phyloP scores from a whole-genome alignment of 768 basidiomycete genomes.

The Leccinellum luteum region DNA sequence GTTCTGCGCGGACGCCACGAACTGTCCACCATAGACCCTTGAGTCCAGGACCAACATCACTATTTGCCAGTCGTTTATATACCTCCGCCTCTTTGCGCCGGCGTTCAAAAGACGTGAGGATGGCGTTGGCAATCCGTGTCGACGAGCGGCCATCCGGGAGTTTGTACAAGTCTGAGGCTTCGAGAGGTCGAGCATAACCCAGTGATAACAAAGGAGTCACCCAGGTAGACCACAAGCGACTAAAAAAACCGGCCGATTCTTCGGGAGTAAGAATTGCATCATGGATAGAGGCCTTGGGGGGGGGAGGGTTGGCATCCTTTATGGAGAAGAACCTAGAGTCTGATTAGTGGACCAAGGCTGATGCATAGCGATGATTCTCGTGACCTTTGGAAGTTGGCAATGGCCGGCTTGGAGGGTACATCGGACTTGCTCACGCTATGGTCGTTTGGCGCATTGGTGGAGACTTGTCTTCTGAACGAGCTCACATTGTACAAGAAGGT shows the following conservation, averaged over 20 bases:
- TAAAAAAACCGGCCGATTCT: constrained; percentile 56
- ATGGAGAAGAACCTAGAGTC: constrained; percentile 10
- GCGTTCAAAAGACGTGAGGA: constrained; percentile 61
- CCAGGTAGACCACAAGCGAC: constrained; percentile 70
- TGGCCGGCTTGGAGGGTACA: not conserved
- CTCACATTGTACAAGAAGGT: constrained; percentile 3
- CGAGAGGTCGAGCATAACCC: constrained; percentile 79
- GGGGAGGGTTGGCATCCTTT: constrained; percentile 29
- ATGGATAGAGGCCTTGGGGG: constrained; percentile 52
- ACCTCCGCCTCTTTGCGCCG: constrained; percentile 54
- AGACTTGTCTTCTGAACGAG: not conserved
- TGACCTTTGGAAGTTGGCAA: constrained; percentile 3
- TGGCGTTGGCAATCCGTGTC: constrained; percentile 55
- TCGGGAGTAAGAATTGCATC: constrained; percentile 67
- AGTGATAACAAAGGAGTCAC: constrained; percentile 66
- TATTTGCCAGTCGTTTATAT: constrained; percentile 67
- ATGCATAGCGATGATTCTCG: not conserved
- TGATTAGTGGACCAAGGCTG: not conserved
- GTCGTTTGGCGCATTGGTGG: not conserved
- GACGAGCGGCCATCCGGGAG: constrained; percentile 64
- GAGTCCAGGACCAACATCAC: constrained; percentile 57
- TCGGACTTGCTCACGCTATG: not conserved
- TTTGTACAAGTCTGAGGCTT: constrained; percentile 78
- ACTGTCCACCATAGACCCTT: constrained; percentile 60
- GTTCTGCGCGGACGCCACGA: constrained; percentile 42